Conservation (phyloP, 2,329 filamentous ascomycete species). For the Stagonosporopsis rhizophila region DNA sequence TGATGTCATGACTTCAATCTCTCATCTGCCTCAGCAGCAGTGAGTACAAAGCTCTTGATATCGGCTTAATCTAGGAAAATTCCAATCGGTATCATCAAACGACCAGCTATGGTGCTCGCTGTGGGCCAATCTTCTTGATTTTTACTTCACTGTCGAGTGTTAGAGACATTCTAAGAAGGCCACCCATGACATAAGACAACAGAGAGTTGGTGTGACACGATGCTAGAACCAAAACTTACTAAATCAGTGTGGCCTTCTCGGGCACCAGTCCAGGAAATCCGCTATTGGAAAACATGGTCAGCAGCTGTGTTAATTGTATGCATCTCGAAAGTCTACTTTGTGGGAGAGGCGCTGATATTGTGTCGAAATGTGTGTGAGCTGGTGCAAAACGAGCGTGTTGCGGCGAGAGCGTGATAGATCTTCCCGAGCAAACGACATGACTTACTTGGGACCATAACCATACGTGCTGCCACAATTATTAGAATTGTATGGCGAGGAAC, state of each 20-base stretch:
- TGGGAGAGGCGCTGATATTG: background rate
- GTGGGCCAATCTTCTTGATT: slow-evolving; percentile 15
- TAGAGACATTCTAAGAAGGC: background rate
- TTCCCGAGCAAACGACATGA: slow-evolving; percentile 13
- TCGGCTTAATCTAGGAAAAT: background rate
- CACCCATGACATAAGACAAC: background rate
- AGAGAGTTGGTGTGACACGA: background rate
- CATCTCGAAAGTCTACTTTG: background rate
- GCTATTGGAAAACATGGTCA: slow-evolving; percentile 53
- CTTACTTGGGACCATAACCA: slow-evolving; percentile 49
- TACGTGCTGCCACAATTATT: slow-evolving; percentile 42
- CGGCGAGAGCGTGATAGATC: background rate
- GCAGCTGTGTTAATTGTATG: slow-evolving; percentile 14
- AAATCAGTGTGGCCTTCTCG: slow-evolving; percentile 75
- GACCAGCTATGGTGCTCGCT: slow-evolving; percentile 11
- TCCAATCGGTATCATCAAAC: background rate
- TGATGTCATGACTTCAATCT: background rate
- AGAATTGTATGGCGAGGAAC: slow-evolving; percentile 18
- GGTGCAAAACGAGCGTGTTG: background rate
- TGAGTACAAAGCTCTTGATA: no score
- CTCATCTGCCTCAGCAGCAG: background rate
- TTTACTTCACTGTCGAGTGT: slow-evolving; percentile 10
- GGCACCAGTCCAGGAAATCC: slow-evolving; percentile 84
- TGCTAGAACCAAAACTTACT: slow-evolving; percentile 65
- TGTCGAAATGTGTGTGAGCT: background rate